Evolutionary conservation across 371 early-diverging fungal genomes (phyloP).

Genomic region (Capillidium rhysosporum): DNA sequence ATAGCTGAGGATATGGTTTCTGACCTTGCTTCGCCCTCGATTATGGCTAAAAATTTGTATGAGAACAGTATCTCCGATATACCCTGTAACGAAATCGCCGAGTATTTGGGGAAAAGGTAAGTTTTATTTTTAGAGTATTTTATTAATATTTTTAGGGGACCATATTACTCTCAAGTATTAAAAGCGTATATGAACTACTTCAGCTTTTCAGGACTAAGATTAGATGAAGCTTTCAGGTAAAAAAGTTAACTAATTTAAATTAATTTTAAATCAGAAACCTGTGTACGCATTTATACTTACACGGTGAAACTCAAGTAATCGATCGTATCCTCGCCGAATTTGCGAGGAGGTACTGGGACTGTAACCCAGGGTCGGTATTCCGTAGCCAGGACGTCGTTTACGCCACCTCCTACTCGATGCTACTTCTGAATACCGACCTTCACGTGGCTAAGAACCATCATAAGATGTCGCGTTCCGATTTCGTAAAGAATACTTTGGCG

Average conservation of each 20-base stretch:
- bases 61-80: background rate
- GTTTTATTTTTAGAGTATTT: background rate
- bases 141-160: slow-evolving; percentile 10
- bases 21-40: background rate
- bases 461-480: slow-evolving; percentile 33
- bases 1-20: background rate
- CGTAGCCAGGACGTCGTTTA: slow-evolving; percentile 52
- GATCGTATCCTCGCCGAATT: slow-evolving; percentile 71
- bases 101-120: slow-evolving; percentile 4
- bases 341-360: slow-evolving; percentile 56
- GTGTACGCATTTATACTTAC: slow-evolving; percentile 55
- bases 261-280: slow-evolving; percentile 18
- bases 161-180: slow-evolving; percentile 30
- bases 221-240: slow-evolving; percentile 66
- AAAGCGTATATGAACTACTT: slow-evolving; percentile 47
- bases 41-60: background rate
- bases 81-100: background rate
- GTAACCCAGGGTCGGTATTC: slow-evolving; percentile 41
- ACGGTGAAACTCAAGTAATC: slow-evolving; percentile 81
- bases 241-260: background rate
- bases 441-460: slow-evolving; percentile 54
- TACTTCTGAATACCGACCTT: slow-evolving; percentile 83
- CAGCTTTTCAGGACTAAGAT: slow-evolving; percentile 38
- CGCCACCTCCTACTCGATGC: slow-evolving; percentile 61
- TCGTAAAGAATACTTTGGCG: slow-evolving; percentile 34